Evolutionary conservation across 2,329 filamentous ascomycete species (phyloP).

Genomic region (Aspergillus arachidicola): DNA sequence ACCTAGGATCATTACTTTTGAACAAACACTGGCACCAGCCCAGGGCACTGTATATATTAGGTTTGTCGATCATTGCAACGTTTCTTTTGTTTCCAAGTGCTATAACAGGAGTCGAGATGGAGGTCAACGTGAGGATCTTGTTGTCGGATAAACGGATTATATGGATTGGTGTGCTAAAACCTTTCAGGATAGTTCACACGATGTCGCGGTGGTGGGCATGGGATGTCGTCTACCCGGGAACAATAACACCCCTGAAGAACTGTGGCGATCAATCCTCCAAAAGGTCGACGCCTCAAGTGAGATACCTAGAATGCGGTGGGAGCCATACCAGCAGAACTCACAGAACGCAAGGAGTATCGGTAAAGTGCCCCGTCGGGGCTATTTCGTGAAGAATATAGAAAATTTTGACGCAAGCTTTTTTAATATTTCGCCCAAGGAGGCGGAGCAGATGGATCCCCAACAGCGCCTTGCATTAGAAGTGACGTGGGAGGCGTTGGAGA

Average conservation of each 20-base stretch:
- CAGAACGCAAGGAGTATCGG: slow-evolving; percentile 24
- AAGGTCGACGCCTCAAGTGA: slow-evolving; percentile 33
- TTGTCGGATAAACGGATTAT: too few relatives aligned
- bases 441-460: slow-evolving; percentile 32
- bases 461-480: slow-evolving; percentile 31
- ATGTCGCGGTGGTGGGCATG: slow-evolving; percentile 39
- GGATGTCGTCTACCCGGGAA: slow-evolving; percentile 36
- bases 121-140: background rate
- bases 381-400: slow-evolving; percentile 32
- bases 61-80: background rate
- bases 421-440: slow-evolving; percentile 31
- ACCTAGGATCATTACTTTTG: background rate
- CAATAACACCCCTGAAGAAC: slow-evolving; percentile 32
- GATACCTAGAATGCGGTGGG: slow-evolving; percentile 35
- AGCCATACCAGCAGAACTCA: slow-evolving; percentile 32
- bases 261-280: slow-evolving; percentile 36
- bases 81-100: background rate
- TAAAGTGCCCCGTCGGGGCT: slow-evolving; percentile 28
- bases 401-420: slow-evolving; percentile 35
- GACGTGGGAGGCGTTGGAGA: slow-evolving; percentile 27
- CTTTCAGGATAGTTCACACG: slow-evolving; percentile 12
- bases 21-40: background rate
- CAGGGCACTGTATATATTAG: background rate
- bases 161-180: background rate
- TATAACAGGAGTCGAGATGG: background rate